These are phyloP conservation scores for Polychytrium aggregatum DNA, from an alignment of 192 early-diverging fungal species.

Conservation along the genomic window DNA sequence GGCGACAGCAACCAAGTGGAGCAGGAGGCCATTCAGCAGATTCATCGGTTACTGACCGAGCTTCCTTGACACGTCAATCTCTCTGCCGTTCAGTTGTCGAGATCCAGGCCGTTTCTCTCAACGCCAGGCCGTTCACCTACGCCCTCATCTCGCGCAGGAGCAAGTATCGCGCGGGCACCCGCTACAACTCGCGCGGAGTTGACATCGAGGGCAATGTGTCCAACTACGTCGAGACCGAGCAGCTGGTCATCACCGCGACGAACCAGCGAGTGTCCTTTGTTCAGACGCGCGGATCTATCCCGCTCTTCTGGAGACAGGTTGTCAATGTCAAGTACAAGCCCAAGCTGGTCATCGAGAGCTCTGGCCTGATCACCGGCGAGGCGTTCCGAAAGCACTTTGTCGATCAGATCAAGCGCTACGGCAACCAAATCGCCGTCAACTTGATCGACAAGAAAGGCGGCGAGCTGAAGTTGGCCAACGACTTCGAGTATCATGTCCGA, in stretches of 20 bases:
- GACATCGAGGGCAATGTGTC: constrained; percentile 87
- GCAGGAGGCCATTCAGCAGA: no score
- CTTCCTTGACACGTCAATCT: no score
- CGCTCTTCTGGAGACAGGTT: constrained; percentile 86
- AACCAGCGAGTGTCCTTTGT: constrained; percentile 64
- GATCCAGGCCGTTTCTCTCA: constrained; percentile 45
- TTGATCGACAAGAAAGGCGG: constrained; percentile 90
- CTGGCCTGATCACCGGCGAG: constrained; percentile 16
- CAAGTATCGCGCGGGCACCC: constrained; percentile 60
- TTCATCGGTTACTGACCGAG: no score
- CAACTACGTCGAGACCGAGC: constrained; percentile 97
- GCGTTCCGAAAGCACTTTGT: constrained; percentile 64
- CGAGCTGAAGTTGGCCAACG: constrained; percentile 72
- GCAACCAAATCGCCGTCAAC: constrained; percentile 79
- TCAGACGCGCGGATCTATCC: constrained; percentile 92
- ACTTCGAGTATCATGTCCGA: constrained; percentile 59
- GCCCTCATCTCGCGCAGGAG: constrained; percentile 73
- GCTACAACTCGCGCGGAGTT: constrained; percentile 88
- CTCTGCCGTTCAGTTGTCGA: constrained; percentile 60
- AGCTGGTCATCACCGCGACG: constrained; percentile 59
- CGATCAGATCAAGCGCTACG: constrained; percentile 60
- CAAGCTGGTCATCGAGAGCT: constrained; percentile 57
- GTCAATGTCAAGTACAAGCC: constrained; percentile 90
- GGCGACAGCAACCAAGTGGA: no score
- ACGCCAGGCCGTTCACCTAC: constrained; percentile 64